A percentile compares a stretch with the other conserved stretches of the same genome.
phyloP scores from a whole-genome alignment of 2,329 filamentous ascomycete species.

The Drechslerella dactyloides region DNA sequence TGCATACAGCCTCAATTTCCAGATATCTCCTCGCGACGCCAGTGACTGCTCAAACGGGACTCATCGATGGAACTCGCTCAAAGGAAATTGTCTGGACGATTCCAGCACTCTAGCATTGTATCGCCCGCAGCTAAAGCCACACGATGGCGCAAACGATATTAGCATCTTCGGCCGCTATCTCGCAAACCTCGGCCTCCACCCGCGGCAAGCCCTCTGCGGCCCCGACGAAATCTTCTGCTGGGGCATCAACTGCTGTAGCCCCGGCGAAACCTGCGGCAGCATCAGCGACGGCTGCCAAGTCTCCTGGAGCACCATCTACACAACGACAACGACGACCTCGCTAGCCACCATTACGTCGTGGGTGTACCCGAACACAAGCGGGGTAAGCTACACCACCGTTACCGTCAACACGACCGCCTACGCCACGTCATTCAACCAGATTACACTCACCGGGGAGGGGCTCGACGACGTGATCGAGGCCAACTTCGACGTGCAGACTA shows the following conservation, averaged over 20 bases:
- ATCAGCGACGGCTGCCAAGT: slow-evolving; percentile 33
- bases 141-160: not conserved
- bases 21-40: not conserved
- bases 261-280: slow-evolving; percentile 34
- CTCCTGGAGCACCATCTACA: slow-evolving; percentile 49
- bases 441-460: slow-evolving; percentile 38
- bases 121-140: not conserved
- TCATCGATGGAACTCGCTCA: slow-evolving; percentile 33
- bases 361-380: slow-evolving; percentile 18
- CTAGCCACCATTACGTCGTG: slow-evolving; percentile 41
- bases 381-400: slow-evolving; percentile 18
- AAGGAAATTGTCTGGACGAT: slow-evolving; percentile 41
- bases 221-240: slow-evolving; percentile 35
- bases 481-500: not conserved
- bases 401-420: slow-evolving; percentile 37
- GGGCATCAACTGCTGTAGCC: slow-evolving; percentile 36
- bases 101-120: slow-evolving; percentile 7
- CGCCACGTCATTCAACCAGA: slow-evolving; percentile 20
- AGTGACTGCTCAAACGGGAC: slow-evolving; percentile 39
- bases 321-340: slow-evolving; percentile 30
- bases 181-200: slow-evolving; percentile 17
- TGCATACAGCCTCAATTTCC: not conserved
- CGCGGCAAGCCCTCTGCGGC: slow-evolving; percentile 24
- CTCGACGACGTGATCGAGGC: slow-evolving; percentile 27
- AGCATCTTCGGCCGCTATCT: slow-evolving; percentile 10